Base-by-base conservation (phyloP, 805 yeast species). In the Cyberlindnera suaveolens region DNA sequence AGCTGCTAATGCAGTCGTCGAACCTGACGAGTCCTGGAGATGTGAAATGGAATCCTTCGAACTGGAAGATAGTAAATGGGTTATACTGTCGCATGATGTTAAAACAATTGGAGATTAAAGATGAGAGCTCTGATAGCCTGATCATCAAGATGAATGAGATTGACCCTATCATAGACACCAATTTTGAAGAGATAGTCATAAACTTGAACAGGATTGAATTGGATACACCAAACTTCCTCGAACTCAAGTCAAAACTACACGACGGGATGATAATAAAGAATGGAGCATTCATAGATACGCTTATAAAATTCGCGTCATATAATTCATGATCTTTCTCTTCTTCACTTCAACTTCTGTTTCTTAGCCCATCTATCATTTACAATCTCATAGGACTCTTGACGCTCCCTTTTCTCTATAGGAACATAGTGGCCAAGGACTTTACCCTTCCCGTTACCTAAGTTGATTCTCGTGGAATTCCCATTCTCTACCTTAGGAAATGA, bases 361-460 rank as follows among this genome's bases (percentile, higher is more conserved):
- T 72, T 76, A 49, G 62, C 56, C 68, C 81, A 85, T 50, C 79
- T 76, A 33, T 68, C 77, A 60, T 91, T 91, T 10, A 83, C 78
- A 14, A 65, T 74, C 40, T 83, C 88, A n/a, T 77, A 82, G 1
- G 83, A 58, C 15, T 82, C 91, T 46, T 78, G 69, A 36, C 74
- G 62, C 14, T 72, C 76, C 44, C 96, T 70, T 20, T 78, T 60
- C 9, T 55, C 52, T 34, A 88, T 60, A 7, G 84, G 82, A 5
- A 73, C 71, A 57, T 89, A 86, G 15, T 63, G 67, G 13, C 70
- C 66, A 38, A 70, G 69, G n/a, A 75, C 67, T 40, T 79, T 71
- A 1, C 93, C 95, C 26, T 64, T 61, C 1, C 97, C 97, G 58
- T 83, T 83, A n/a, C 97, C 96, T 0, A 75, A 52, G 53, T 83